Evolutionary conservation across 192 early-diverging fungal genomes (phyloP), one percentile per base, ranked within the genome.

Genomic region (Lobosporangium transversale): DNA sequence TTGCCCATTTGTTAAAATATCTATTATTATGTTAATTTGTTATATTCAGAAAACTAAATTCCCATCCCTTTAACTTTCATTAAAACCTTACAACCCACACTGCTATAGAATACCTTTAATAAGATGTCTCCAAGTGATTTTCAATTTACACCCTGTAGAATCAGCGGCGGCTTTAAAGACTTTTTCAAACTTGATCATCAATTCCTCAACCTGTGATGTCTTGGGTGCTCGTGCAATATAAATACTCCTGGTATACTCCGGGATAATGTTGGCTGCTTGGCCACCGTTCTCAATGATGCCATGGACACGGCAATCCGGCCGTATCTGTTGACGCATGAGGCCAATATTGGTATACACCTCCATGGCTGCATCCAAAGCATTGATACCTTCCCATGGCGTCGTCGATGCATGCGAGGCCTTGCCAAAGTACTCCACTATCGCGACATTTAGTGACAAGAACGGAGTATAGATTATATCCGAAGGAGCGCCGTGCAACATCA

Each of bases 401-500:
- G 87, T 85, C 12, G 90, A 84, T 4, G 93, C 91, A 75, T 94
- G 93, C 18, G 86, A 85, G 3, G 89, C 61, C 58, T 85, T 88
- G n/a, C 93, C 93, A 79, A 88, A 88, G 62, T 87, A 94, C 68
- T 92, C 87, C 15, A 92, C 81, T 4, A 37, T 47, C 26, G 86
- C 74, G 27, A 52, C 67, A 50, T 81, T 26, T 57, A 85, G 50
- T 27, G 80, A 68, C 49, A 87, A 56, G 68, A 84, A 80, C 7
- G 53, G 69, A 24, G 75, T 66, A 79, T 86, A 87, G 58, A 86
- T 68, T 27, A 67, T 65, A 50, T 76, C 73, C 21, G 76, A 51
- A 53, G 87, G 81, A 26, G 87, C 75, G 14, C 93, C 93, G 80
- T 96, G 94, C 35, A 90, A 71, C 93, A 96, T 96, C 82, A 96